phyloP scores from a whole-genome alignment of 208 protist genomes.

The Wallacemonas sp. region DNA sequence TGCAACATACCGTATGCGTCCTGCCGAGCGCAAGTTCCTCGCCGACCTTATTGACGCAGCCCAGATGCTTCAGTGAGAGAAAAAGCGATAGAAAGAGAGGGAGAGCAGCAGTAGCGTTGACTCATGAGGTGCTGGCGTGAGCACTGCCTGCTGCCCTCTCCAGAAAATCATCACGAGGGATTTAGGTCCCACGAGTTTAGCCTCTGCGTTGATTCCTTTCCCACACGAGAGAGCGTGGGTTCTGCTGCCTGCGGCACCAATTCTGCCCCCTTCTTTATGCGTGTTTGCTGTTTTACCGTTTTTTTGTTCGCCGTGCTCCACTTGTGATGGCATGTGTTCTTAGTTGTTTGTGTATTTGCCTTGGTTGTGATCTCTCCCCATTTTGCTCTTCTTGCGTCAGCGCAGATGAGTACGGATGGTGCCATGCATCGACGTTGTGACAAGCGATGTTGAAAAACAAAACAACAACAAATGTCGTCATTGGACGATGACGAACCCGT shows the following conservation, averaged over 20 bases:
- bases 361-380: constrained; percentile 1
- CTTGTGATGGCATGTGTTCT: neutral
- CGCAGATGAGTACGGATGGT: too few relatives aligned
- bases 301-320: neutral
- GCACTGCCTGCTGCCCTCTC: too few relatives aligned
- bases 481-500: too few relatives aligned
- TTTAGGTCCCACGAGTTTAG: too few relatives aligned
- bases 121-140: neutral
- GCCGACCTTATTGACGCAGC: constrained; percentile 75
- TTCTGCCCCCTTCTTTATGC: neutral
- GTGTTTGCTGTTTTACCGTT: neutral
- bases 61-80: constrained; percentile 30
- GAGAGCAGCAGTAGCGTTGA: neutral
- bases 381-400: too few relatives aligned
- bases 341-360: neutral
- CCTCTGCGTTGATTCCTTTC: too few relatives aligned
- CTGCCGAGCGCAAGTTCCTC: constrained; percentile 84
- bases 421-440: too few relatives aligned
- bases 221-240: too few relatives aligned
- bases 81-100: neutral
- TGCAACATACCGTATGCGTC: constrained; percentile 70
- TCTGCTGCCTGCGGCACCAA: too few relatives aligned
- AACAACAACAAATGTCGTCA: too few relatives aligned
- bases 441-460: too few relatives aligned
- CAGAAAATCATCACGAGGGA: too few relatives aligned